phyloP scores from a whole-genome alignment of 129 eudicot species.

The Kitagawia praeruptora region DNA sequence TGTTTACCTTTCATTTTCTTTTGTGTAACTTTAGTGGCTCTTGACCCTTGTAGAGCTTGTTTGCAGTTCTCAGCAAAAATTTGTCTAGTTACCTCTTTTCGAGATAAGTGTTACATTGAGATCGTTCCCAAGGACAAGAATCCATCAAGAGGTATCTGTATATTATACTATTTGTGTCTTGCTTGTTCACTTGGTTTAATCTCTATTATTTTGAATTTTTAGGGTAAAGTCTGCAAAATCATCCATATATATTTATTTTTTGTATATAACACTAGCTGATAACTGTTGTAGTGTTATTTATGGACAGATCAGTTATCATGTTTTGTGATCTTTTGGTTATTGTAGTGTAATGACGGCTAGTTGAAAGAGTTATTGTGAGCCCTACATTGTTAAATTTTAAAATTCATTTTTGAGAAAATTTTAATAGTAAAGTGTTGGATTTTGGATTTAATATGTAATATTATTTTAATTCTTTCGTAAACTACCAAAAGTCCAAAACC shows the following conservation, averaged over 20 bases:
- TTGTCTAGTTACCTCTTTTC: constrained; percentile 52
- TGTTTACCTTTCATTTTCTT: not conserved
- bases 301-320: not conserved
- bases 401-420: no score
- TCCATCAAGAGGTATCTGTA: constrained; percentile 41
- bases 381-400: not conserved
- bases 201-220: not conserved
- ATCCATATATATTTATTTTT: no score
- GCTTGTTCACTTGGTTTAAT: not conserved
- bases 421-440: no score
- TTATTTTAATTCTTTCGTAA: no score
- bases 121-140: constrained; percentile 38
- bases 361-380: not conserved
- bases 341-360: not conserved
- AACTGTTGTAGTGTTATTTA: no score
- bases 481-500: no score
- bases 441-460: no score
- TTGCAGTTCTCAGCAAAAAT: constrained; percentile 54
- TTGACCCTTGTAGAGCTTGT: constrained; percentile 1
- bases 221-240: not conserved
- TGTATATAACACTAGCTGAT: no score
- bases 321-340: not conserved
- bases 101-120: constrained; percentile 51
- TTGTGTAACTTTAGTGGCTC: not conserved
- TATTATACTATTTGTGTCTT: no score